Percentiles rank a stretch among this genome's conserved stretches.
phyloP scores from a whole-genome alignment of 345 rosid genomes.

The Stellera chamaejasme region DNA sequence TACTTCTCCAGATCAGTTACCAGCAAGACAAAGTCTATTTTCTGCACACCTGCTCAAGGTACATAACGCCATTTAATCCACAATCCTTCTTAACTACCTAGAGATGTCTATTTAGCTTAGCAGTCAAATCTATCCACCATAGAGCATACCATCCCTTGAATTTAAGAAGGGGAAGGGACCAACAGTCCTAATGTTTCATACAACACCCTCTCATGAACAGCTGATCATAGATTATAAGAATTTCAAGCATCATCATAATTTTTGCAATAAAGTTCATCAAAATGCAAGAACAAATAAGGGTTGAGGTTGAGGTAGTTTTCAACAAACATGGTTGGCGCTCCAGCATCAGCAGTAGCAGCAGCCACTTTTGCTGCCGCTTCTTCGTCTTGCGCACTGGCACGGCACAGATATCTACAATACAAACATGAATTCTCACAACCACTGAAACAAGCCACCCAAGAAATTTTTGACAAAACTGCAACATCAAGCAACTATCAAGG shows the following conservation, averaged over 20 bases:
- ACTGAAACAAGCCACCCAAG: too few relatives aligned
- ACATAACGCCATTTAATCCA: too few relatives aligned
- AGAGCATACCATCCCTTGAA: too few relatives aligned
- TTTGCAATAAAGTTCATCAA: conserved; percentile 9
- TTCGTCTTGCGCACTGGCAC: conserved; percentile 55
- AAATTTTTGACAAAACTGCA: background rate
- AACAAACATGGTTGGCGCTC: conserved; percentile 95
- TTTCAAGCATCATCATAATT: background rate
- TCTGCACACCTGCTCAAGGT: too few relatives aligned
- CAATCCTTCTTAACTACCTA: too few relatives aligned
- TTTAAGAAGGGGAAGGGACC: too few relatives aligned
- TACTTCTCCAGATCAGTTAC: too few relatives aligned
- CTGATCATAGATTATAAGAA: background rate
- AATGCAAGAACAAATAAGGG: conserved; percentile 27
- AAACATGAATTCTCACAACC: conserved; percentile 10
- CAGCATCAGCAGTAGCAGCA: conserved; percentile 46
- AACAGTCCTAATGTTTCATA: too few relatives aligned
- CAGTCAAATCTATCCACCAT: too few relatives aligned
- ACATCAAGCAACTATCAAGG: background rate
- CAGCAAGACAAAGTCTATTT: too few relatives aligned
- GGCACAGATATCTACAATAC: conserved; percentile 43
- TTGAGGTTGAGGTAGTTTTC: conserved; percentile 12
- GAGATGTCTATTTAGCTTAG: too few relatives aligned
- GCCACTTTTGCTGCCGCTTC: conserved; percentile 78
- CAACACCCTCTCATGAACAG: too few relatives aligned